Percentiles rank a stretch among this genome's conserved stretches.
Evolutionary conservation across 1,284 basidiomycete species (phyloP).

Genomic region (Neotropicomus parvogracilis): DNA sequence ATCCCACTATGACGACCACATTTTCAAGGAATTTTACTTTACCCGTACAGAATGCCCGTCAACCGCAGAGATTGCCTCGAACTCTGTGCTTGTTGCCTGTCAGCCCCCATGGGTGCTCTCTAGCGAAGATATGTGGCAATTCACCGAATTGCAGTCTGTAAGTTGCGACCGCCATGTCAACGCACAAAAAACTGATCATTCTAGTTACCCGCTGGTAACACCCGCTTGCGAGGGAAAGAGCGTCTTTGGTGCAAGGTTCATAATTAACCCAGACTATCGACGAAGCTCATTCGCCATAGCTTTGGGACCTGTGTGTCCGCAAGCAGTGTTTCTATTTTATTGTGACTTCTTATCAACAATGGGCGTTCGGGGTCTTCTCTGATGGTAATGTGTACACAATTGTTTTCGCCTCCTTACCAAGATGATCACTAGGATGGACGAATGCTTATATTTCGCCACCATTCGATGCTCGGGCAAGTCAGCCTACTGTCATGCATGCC

Average conservation of each 20-base stretch:
- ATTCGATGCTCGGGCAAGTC: conserved; percentile 23
- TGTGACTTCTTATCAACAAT: conserved; percentile 46
- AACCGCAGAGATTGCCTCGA: conserved; percentile 25
- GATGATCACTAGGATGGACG: conserved; percentile 35
- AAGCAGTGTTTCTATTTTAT: conserved; percentile 42
- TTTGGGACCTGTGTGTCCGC: conserved; percentile 44
- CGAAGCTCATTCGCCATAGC: conserved; percentile 28
- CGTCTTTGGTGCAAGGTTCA: conserved; percentile 47
- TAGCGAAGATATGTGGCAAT: conserved; percentile 38
- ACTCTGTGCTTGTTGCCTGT: conserved; percentile 39
- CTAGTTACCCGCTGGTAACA: conserved; percentile 28
- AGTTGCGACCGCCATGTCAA: conserved; percentile 10
- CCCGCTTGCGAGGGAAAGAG: conserved; percentile 35
- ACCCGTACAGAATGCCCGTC: conserved; percentile 20
- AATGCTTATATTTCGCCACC: conserved; percentile 36
- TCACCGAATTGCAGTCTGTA: conserved; percentile 36
- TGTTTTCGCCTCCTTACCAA: conserved; percentile 14
- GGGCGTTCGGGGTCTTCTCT: conserved; percentile 51
- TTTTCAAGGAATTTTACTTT: conserved; percentile 40
- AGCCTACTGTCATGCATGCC: conserved; percentile 35
- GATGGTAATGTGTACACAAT: conserved; percentile 31
- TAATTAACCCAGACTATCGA: not conserved
- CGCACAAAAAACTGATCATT: conserved; percentile 1
- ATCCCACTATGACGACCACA: conserved; percentile 33
- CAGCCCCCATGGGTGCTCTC: conserved; percentile 50